Evolutionary conservation across 2,329 filamentous ascomycete species (phyloP), one percentile per base, ranked within the genome.

Genomic region (Penicillium sp.): DNA sequence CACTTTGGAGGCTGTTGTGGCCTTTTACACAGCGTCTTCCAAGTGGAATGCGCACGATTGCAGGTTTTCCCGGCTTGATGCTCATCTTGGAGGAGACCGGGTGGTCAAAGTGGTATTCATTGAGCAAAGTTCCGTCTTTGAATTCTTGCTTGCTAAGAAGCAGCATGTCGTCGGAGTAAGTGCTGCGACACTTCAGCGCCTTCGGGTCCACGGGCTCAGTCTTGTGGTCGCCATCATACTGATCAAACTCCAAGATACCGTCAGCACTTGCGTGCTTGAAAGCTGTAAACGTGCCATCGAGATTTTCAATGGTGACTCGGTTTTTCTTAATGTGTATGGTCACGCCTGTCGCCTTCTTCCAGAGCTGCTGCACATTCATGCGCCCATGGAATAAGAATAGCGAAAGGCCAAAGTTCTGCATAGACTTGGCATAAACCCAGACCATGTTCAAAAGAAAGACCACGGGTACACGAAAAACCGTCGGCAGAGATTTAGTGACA

Each of bases 21-120:
- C 82, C 82, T 22, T 70, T 65, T 9, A 81, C 69, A 57, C 82
- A 84, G 21, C 71, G 75, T 39, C 82, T 74, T 63, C 76, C 64
- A 60, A 79, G 68, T 1, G 80, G 78, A 51, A 81, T 71, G 26
- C 72, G 78, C n/a, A 52, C 62, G 31, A 61, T 64, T 37, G 56
- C 65, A 8, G 66, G 52, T 49, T 64, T 69, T 35, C 54, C 68
- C 53, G 61, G 65, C 55, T 60, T 71, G 56, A 58, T 62, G 47
- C 60, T 56, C 52, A 68, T 67, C 65, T 71, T 67, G 0, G 56
- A 49, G 0, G 71, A 66, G 0, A 55, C 48, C 14, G 62, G 63
- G 53, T 76, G 76, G 66, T 83, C 80, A 58, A 84, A 84, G n/a
- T 74, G 71, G 57, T 77, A 84, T 50, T 79, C 76, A 54, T 81